Base-by-base conservation (phyloP, 768 basidiomycete genomes). In the Leccinum variicolor region DNA sequence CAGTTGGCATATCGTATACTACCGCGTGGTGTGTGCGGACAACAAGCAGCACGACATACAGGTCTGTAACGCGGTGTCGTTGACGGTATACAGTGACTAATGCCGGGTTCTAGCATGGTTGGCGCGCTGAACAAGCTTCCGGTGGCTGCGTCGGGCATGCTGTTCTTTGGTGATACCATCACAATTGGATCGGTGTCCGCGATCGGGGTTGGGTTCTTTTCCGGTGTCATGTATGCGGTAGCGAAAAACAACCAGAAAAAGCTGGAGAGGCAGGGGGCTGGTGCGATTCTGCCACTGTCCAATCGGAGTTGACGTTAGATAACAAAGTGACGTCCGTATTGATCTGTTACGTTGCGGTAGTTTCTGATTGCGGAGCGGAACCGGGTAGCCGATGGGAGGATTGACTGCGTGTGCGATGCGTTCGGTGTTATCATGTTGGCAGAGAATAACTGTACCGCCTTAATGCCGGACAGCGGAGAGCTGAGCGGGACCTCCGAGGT, bases 21-120 rank as follows among this genome's bases (percentile, higher is more conserved):
- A 99, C 97, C 8, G 96, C 97, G 10, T 99, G 97, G 97, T 98
- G 97, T 70, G 85, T 99, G 31, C 87, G 97, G 50, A 88, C 88
- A 21, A 98, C 96, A 28, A 92, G 90, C 62, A 98, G 95, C 61
- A 98, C 97, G 47, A 99, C 97, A n/a, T 99, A 98, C 76, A 95
- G 92, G 89, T 90, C 58, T 50, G 80, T 64, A 23, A 45, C 23
- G 3, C 41, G 14, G 45, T 17, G 41, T 17, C 41, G 6, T 29
- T 41, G 26, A 49, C 28, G 31, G 36, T 19, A 46, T 52, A 28
- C 26, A 19, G 43, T 33, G 34, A 55, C 61, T 63, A 21, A 72
- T 3, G 43, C 4, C 54, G 39, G 41, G 11, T 50, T 48, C 54
- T 62, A 93, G 90, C 64, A 98, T 98, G 95, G 94, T 97, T 55